Conservation (phyloP, 1,284 basidiomycete genomes). For the Sporisorium sorghi region DNA sequence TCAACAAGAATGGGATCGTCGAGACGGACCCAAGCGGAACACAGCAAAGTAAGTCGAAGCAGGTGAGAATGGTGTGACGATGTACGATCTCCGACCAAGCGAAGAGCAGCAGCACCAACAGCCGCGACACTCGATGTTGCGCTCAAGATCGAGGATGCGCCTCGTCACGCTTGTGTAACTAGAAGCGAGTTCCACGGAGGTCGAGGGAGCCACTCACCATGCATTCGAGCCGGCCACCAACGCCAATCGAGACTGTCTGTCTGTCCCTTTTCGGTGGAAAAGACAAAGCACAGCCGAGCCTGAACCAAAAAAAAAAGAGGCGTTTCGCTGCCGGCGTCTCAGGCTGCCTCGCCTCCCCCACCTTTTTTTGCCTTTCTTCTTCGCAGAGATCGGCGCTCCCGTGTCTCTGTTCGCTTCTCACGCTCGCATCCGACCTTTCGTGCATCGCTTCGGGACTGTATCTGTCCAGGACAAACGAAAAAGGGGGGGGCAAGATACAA, state of each 20-base stretch:
- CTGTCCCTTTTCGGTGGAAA: neutral
- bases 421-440: neutral
- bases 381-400: slow-evolving; percentile 19
- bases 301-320: neutral
- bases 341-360: neutral
- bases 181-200: neutral
- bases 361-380: slow-evolving; percentile 9
- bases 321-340: slow-evolving; percentile 27
- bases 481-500: too few relatives aligned
- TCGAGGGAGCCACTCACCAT: neutral
- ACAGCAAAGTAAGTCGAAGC: too few relatives aligned
- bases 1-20: neutral
- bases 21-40: neutral
- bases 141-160: slow-evolving; percentile 20
- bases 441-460: neutral
- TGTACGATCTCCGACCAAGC: neutral
- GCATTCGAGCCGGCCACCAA: neutral
- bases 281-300: neutral
- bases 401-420: neutral
- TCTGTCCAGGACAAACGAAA: neutral
- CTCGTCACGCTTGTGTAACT: neutral
- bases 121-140: slow-evolving; percentile 17
- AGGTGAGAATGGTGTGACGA: too few relatives aligned
- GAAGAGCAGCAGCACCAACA: neutral
- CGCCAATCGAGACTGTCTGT: neutral